These are phyloP conservation scores for Tuber calosporum DNA, from an alignment of 495 filamentous ascomycete species.

Conservation along the genomic window DNA sequence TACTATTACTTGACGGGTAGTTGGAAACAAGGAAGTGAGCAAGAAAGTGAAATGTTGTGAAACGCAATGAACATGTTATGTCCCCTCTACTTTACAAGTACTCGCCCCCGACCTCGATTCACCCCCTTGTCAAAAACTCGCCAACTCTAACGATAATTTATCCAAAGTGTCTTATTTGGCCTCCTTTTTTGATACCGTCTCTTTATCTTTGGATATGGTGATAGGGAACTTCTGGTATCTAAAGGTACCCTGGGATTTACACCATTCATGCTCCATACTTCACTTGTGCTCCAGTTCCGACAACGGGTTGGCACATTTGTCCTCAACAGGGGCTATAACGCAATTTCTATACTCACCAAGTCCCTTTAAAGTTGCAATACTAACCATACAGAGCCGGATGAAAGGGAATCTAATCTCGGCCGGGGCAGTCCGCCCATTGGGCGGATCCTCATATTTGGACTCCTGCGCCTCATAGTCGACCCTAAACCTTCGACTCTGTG, in stretches of 20 bases:
- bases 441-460: neutral
- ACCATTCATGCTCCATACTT: neutral
- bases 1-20: neutral
- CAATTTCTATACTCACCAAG: neutral
- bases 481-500: neutral
- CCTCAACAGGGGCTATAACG: neutral
- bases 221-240: neutral
- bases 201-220: neutral
- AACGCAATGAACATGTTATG: neutral
- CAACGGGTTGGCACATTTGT: conserved; percentile 6
- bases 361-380: neutral
- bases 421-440: neutral
- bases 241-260: neutral
- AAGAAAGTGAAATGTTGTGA: neutral
- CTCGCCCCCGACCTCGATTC: neutral
- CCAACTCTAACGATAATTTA: neutral
- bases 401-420: neutral
- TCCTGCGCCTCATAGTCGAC: neutral
- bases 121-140: neutral
- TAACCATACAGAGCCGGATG: neutral
- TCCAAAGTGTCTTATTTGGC: neutral
- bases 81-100: neutral
- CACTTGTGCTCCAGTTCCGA: conserved; percentile 8
- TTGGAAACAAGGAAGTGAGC: neutral
- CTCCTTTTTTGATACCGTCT: neutral